Conservation (phyloP, 2,329 filamentous ascomycete genomes). For the Neofusicoccum laricinum region DNA sequence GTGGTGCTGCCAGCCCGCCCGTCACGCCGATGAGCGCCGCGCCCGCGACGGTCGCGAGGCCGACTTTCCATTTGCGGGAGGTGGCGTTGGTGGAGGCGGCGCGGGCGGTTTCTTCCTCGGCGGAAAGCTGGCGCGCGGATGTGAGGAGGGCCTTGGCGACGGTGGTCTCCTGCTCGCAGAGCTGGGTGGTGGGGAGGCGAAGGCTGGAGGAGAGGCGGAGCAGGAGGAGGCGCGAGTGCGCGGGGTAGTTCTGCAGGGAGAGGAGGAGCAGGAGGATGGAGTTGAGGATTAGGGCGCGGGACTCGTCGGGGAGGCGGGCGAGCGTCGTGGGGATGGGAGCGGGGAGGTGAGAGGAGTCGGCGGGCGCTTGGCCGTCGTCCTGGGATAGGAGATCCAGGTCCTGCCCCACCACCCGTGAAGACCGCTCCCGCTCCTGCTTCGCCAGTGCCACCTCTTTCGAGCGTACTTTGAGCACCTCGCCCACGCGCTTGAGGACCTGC, state of each 20-base stretch:
- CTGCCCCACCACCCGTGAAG: conserved; percentile 24
- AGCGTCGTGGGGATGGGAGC: conserved; percentile 47
- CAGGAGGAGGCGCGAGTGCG: conserved; percentile 70
- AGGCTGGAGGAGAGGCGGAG: conserved; percentile 69
- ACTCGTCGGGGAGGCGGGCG: conserved; percentile 57
- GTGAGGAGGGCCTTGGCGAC: conserved; percentile 72
- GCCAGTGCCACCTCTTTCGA: conserved; percentile 23
- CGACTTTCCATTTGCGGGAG: conserved; percentile 75
- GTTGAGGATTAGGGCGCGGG: conserved; percentile 67
- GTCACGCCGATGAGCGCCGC: conserved; percentile 84
- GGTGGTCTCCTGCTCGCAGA: conserved; percentile 70
- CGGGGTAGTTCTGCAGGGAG: conserved; percentile 73
- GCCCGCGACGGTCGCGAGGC: conserved; percentile 81
- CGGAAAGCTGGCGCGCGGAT: conserved; percentile 68
- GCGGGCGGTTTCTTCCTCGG: conserved; percentile 72
- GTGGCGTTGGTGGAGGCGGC: conserved; percentile 64
- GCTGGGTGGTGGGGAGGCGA: conserved; percentile 60
- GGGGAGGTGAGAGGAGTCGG: conserved; percentile 22
- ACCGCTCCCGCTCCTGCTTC: conserved; percentile 28
- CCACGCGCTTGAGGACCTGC: conserved; percentile 65
- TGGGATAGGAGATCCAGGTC: conserved; percentile 48
- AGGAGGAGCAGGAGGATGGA: conserved; percentile 69
- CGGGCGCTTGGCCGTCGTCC: conserved; percentile 7
- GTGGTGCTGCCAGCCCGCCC: conserved; percentile 71
- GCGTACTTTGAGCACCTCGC: conserved; percentile 55